Conservation (phyloP, 2,329 filamentous ascomycete genomes). For the Penicillium sp. region DNA sequence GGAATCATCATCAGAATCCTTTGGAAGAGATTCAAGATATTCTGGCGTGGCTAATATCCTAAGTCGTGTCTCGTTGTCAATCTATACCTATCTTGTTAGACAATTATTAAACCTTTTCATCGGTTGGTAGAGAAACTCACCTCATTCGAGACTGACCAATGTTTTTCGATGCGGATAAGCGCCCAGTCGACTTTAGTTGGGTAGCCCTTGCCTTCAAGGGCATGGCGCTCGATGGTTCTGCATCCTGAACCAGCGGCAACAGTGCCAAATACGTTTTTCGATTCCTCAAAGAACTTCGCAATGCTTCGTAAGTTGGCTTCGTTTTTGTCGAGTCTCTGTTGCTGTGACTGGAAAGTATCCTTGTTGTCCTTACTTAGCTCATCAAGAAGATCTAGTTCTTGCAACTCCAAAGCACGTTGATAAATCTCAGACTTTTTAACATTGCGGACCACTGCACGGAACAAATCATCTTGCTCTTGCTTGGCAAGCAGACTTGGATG, state of each 20-base stretch:
- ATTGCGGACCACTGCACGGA: not conserved
- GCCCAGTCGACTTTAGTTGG: not conserved
- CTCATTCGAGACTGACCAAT: conserved; percentile 1
- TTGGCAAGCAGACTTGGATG: conserved; percentile 1
- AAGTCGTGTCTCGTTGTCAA: too few relatives aligned
- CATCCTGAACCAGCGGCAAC: not conserved
- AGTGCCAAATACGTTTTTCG: not conserved
- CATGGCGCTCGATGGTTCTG: not conserved
- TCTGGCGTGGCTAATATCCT: too few relatives aligned
- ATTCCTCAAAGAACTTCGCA: not conserved
- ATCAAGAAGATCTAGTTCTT: not conserved
- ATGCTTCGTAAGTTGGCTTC: not conserved
- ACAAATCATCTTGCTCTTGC: not conserved
- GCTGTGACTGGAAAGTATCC: not conserved
- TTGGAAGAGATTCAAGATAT: too few relatives aligned
- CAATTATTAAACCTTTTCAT: too few relatives aligned
- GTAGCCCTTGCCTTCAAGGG: not conserved
- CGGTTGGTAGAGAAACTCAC: not conserved
- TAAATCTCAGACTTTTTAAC: not conserved
- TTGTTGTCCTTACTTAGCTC: not conserved
- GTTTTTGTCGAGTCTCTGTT: not conserved
- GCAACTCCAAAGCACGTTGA: not conserved
- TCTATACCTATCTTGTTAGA: too few relatives aligned
- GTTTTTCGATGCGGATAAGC: not conserved
- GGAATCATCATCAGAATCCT: too few relatives aligned